These are phyloP conservation scores for Wilcoxina mikolae DNA, from an alignment of 495 filamentous ascomycete species.

Conservation along the genomic window DNA sequence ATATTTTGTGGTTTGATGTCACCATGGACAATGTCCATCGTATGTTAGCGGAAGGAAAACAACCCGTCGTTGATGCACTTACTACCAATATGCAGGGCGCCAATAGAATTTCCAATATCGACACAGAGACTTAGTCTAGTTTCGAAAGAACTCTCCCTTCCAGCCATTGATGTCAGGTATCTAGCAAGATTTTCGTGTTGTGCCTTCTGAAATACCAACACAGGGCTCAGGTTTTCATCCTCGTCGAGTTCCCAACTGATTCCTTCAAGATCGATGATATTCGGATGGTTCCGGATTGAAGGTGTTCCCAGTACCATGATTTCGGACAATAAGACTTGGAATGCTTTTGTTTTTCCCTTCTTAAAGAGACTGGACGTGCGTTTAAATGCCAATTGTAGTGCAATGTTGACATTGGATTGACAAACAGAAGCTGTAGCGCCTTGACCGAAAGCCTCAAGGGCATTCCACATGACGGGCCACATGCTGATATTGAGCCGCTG, in stretches of 20 bases:
- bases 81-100: conserved; percentile 5
- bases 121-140: conserved; percentile 3
- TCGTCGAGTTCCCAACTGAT: conserved; percentile 10
- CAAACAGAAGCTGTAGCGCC: conserved; percentile 1
- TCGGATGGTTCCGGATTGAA: conserved; percentile 11
- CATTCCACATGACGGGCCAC: conserved; percentile 5
- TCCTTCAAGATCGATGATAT: conserved; percentile 20
- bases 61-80: background rate
- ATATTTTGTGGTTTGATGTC: conserved; percentile 31
- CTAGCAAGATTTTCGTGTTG: background rate
- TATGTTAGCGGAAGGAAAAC: background rate
- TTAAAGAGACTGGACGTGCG: background rate
- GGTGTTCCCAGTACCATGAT: conserved; percentile 9
- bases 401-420: conserved; percentile 1
- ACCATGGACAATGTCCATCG: conserved; percentile 27
- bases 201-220: conserved; percentile 8
- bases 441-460: background rate
- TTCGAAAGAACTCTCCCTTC: background rate
- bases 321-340: conserved; percentile 6
- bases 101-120: conserved; percentile 6
- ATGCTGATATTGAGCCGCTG: background rate
- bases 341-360: background rate
- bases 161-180: background rate
- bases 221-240: background rate
- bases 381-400: conserved; percentile 14